phyloP scores from a whole-genome alignment of 164 flowering plant genomes.

The Echeveria elegans region DNA sequence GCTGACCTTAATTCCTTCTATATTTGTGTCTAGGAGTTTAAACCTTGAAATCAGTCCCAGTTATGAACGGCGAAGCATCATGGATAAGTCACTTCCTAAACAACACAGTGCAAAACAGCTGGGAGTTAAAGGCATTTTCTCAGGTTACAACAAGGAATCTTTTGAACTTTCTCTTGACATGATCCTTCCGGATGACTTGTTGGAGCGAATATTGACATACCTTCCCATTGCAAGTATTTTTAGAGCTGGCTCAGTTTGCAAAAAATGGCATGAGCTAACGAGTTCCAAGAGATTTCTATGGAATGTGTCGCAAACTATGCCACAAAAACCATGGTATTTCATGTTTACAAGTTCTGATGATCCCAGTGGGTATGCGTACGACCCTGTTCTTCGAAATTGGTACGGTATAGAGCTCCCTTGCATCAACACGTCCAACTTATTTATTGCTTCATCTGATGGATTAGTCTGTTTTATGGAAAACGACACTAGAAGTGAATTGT shows the following conservation, averaged over 20 bases:
- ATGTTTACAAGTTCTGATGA: constrained; percentile 87
- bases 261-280: constrained; percentile 74
- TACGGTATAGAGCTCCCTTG: constrained; percentile 70
- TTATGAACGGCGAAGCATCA: constrained; percentile 48
- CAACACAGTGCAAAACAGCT: constrained; percentile 17
- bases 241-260: constrained; percentile 81
- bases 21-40: not conserved
- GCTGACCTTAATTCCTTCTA: not conserved
- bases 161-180: constrained; percentile 37
- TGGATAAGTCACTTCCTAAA: constrained; percentile 36
- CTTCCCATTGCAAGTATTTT: constrained; percentile 81
- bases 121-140: constrained; percentile 31
- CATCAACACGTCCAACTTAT: constrained; percentile 54
- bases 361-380: constrained; percentile 73
- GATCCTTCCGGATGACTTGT: constrained; percentile 69
- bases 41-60: not conserved
- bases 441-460: constrained; percentile 68
- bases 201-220: constrained; percentile 66
- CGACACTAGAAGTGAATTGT: constrained; percentile 46
- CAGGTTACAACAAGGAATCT: constrained; percentile 27
- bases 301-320: constrained; percentile 33
- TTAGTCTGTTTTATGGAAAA: constrained; percentile 83
- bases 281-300: constrained; percentile 63
- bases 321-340: constrained; percentile 87
- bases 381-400: constrained; percentile 77